phyloP scores from a whole-genome alignment of 176 grass and related monocot species.

The Rhynchospora tenuis region DNA sequence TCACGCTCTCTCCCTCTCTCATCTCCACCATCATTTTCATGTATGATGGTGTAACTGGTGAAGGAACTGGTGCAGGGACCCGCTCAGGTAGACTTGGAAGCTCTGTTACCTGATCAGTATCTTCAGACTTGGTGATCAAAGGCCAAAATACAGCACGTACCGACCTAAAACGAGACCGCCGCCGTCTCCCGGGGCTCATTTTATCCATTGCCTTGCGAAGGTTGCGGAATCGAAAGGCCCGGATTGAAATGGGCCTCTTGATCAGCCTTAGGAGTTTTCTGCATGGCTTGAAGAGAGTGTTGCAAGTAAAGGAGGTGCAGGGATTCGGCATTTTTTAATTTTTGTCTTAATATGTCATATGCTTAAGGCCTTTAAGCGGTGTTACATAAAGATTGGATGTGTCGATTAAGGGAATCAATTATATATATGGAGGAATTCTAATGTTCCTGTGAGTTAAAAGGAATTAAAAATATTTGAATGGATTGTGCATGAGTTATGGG shows the following conservation, averaged over 20 bases:
- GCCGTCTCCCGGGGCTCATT: constrained; percentile 31
- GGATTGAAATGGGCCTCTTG: constrained; percentile 39
- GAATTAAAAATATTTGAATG: background rate
- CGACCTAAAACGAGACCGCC: constrained; percentile 13
- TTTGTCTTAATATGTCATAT: background rate
- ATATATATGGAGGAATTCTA: background rate
- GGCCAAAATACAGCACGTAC: constrained; percentile 53
- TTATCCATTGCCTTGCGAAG: constrained; percentile 38
- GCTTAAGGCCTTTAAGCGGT: background rate
- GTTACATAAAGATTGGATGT: background rate
- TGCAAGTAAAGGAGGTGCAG: constrained; percentile 33
- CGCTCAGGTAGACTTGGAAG: background rate
- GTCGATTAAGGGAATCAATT: background rate
- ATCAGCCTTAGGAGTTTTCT: constrained; percentile 38
- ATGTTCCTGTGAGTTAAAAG: constrained; percentile 2
- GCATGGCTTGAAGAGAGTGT: constrained; percentile 36
- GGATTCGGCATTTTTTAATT: constrained; percentile 14
- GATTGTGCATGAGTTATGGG: background rate
- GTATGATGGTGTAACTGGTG: constrained; percentile 48
- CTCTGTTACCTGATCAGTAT: constrained; percentile 6
- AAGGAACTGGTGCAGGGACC: constrained; percentile 29
- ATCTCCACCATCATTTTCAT: constrained; percentile 46
- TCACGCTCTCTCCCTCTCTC: constrained; percentile 12
- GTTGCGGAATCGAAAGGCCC: constrained; percentile 51
- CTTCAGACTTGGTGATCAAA: constrained; percentile 21